These are phyloP conservation scores for Dacryopinax primogenitus DNA, from an alignment of 768 basidiomycete species.

Conservation along the genomic window DNA sequence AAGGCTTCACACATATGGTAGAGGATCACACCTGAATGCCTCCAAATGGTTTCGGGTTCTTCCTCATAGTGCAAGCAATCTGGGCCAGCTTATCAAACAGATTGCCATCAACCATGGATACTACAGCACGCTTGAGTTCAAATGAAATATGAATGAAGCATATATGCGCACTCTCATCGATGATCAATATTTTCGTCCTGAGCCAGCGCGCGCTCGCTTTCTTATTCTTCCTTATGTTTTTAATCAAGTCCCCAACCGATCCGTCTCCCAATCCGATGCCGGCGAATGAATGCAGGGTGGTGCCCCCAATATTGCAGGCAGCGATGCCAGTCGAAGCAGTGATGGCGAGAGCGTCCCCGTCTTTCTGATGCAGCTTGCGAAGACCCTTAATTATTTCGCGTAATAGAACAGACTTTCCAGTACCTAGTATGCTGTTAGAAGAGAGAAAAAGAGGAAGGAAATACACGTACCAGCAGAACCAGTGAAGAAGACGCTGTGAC, in stretches of 20 bases:
- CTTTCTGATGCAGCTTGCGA: constrained; percentile 39
- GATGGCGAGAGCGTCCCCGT: constrained; percentile 68
- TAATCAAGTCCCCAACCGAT: constrained; percentile 43
- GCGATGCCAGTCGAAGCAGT: constrained; percentile 96
- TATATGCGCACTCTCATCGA: constrained; percentile 34
- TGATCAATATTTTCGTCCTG: constrained; percentile 57
- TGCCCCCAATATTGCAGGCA: constrained; percentile 93
- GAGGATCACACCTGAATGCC: constrained; percentile 65
- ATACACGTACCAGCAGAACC: constrained; percentile 90
- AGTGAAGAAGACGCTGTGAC: constrained; percentile 81
- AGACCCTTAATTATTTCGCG: constrained; percentile 78
- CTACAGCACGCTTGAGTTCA: constrained; percentile 31
- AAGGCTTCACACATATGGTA: neutral
- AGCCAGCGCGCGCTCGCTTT: constrained; percentile 72
- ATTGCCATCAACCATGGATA: constrained; percentile 94
- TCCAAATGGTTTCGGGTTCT: constrained; percentile 64
- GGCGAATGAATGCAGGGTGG: constrained; percentile 91
- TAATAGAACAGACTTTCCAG: constrained; percentile 90
- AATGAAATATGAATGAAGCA: neutral
- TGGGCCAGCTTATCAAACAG: constrained; percentile 79
- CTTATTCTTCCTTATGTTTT: constrained; percentile 65
- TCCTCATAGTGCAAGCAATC: constrained; percentile 54
- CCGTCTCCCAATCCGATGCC: constrained; percentile 80
- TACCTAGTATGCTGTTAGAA: constrained; percentile 40
- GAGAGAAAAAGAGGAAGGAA: neutral